phyloP scores from a whole-genome alignment of 1,139 yeast genomes.

The Candida glucosophila region DNA sequence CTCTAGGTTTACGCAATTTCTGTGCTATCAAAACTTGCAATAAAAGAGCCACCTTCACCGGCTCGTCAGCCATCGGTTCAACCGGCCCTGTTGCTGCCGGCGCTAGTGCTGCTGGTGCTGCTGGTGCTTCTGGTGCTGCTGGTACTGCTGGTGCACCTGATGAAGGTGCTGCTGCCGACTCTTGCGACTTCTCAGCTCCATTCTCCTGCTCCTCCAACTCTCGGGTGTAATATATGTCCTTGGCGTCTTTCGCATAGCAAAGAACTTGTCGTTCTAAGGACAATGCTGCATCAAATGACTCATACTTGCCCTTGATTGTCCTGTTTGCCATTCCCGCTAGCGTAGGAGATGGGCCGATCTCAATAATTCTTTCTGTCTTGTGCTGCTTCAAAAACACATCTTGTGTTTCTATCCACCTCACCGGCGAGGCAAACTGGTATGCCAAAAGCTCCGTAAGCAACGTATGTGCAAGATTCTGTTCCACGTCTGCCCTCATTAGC shows the following conservation, averaged over 20 bases:
- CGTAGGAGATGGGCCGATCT: constrained; percentile 98
- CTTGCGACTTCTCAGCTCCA: constrained; percentile 13
- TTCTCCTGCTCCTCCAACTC: constrained; percentile 55
- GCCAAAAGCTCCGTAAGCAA: constrained; percentile 92
- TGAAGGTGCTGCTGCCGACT: constrained; percentile 28
- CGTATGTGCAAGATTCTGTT: constrained; percentile 95
- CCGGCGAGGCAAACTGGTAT: constrained; percentile 98
- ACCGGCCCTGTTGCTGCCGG: constrained; percentile 66
- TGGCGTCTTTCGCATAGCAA: constrained; percentile 91
- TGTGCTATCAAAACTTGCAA: constrained; percentile 91
- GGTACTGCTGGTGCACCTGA: constrained; percentile 40
- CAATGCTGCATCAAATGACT: constrained; percentile 94
- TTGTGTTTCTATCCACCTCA: constrained; percentile 99
- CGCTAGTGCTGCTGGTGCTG: constrained; percentile 52
- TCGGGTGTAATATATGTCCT: constrained; percentile 92
- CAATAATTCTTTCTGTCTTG: constrained; percentile 95
- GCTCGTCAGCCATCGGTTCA: constrained; percentile 79
- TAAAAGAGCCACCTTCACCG: constrained; percentile 75
- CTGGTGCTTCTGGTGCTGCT: constrained; percentile 45
- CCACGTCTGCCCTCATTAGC: constrained; percentile 97
- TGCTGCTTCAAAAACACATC: constrained; percentile 91
- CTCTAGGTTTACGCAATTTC: constrained; percentile 85
- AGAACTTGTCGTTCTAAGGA: constrained; percentile 94
- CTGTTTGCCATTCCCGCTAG: constrained; percentile 97
- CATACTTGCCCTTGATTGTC: constrained; percentile 93